phyloP scores from a whole-genome alignment of 495 filamentous ascomycete species.

The Penicillium paradoxum region DNA sequence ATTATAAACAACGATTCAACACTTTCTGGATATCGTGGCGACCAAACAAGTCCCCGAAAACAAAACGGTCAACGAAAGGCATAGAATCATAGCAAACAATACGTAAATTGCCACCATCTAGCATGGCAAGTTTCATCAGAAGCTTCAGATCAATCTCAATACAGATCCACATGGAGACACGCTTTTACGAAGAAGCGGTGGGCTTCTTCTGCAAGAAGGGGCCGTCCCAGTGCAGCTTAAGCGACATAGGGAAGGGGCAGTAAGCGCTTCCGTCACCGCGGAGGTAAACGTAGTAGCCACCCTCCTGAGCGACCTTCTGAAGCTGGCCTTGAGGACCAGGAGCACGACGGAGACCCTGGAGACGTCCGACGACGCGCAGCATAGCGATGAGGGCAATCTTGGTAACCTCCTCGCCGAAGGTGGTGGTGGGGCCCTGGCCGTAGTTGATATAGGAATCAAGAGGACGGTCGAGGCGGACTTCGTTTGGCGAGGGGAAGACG shows the following conservation, averaged over 20 bases:
- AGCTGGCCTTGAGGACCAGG: slow-evolving; percentile 64
- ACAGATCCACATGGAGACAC: background rate
- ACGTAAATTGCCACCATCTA: slow-evolving; percentile 1
- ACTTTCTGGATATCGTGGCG: slow-evolving; percentile 10
- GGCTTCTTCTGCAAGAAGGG: slow-evolving; percentile 9
- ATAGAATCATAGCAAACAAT: slow-evolving; percentile 1
- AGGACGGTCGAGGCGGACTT: slow-evolving; percentile 63
- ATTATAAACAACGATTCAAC: slow-evolving; percentile 1
- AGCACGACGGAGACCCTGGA: slow-evolving; percentile 61
- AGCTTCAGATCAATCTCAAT: no score
- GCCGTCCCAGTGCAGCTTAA: slow-evolving; percentile 31
- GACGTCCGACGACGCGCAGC: slow-evolving; percentile 52
- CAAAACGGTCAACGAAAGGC: slow-evolving; percentile 1
- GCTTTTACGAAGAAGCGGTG: slow-evolving; percentile 1
- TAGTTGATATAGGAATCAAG: slow-evolving; percentile 66
- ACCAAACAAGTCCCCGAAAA: slow-evolving; percentile 2
- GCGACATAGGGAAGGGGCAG: slow-evolving; percentile 65
- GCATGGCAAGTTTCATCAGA: no score
- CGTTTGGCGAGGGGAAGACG: slow-evolving; percentile 63
- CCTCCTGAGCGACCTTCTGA: slow-evolving; percentile 61
- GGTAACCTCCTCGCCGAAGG: slow-evolving; percentile 57
- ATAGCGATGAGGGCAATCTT: slow-evolving; percentile 62
- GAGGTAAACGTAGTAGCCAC: slow-evolving; percentile 64
- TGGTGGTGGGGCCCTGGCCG: slow-evolving; percentile 55
- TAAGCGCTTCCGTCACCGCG: slow-evolving; percentile 66